Conservation (phyloP, 1,284 basidiomycete species). For the Puccinia hordei region DNA sequence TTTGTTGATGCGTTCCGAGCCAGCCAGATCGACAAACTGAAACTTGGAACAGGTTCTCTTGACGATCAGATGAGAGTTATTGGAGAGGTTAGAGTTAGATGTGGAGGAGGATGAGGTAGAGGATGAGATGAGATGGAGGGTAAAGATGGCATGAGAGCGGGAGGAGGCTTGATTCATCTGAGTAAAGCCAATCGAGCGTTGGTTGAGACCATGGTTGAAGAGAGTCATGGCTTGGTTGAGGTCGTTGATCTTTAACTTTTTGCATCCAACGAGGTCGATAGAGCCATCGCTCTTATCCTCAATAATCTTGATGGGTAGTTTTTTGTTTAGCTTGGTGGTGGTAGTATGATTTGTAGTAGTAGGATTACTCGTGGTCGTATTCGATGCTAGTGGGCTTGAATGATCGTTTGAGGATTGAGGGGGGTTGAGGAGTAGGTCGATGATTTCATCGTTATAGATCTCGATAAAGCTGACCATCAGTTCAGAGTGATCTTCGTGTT, state of each 20-base stretch:
- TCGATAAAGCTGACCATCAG: conserved; percentile 30
- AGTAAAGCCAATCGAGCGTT: conserved; percentile 10
- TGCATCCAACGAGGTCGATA: conserved; percentile 22
- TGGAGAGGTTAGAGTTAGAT: neutral
- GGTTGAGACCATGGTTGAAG: conserved; percentile 32
- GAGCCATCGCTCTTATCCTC: conserved; percentile 22
- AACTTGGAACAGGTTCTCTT: conserved; percentile 33
- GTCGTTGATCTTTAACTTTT: conserved; percentile 1
- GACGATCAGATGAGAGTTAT: neutral
- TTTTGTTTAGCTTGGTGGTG: no score
- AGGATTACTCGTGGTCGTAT: no score
- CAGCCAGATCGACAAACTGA: conserved; percentile 49
- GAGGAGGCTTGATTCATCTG: conserved; percentile 31
- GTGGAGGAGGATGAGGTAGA: neutral
- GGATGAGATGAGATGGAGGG: conserved; percentile 18
- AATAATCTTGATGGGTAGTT: conserved; percentile 13
- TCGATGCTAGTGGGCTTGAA: neutral
- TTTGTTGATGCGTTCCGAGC: conserved; percentile 29
- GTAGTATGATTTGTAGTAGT: no score
- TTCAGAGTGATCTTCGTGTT: neutral
- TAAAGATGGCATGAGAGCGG: conserved; percentile 48
- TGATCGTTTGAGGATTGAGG: neutral
- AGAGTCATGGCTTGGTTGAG: neutral
- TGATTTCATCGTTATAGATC: conserved; percentile 48
- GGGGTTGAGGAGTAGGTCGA: conserved; percentile 15